Percentiles rank a stretch among this genome's conserved stretches.
Evolutionary conservation across 139 green algal genomes (phyloP).

Genomic region (Micromonas pusilla): DNA sequence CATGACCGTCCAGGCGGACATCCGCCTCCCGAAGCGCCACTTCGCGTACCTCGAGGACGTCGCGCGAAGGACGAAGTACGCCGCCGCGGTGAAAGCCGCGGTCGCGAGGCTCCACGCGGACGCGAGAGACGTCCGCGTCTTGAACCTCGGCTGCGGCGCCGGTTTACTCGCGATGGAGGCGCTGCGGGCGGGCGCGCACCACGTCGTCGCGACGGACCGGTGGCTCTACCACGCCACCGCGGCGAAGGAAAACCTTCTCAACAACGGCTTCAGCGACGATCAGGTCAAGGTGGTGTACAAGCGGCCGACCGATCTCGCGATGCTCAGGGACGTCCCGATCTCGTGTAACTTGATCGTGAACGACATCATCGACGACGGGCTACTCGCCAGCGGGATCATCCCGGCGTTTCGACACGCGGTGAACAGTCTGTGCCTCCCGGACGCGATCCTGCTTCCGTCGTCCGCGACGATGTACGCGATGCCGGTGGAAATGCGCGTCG

Average conservation of each 20-base stretch:
- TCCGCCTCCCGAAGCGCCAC: slow-evolving; percentile 41
- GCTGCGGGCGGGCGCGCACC: slow-evolving; percentile 56
- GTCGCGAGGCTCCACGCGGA: slow-evolving; percentile 34
- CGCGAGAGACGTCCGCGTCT: slow-evolving; percentile 55
- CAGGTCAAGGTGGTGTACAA: slow-evolving; percentile 56
- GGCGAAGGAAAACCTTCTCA: slow-evolving; percentile 52
- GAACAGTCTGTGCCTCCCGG: slow-evolving; percentile 44
- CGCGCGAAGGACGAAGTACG: slow-evolving; percentile 31
- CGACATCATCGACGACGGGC: slow-evolving; percentile 63
- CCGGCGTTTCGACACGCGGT: slow-evolving; percentile 50
- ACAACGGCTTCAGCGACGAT: slow-evolving; percentile 45
- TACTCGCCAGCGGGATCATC: slow-evolving; percentile 58
- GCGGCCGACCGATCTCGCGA: slow-evolving; percentile 56
- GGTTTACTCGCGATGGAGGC: slow-evolving; percentile 56
- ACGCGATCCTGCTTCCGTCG: slow-evolving; percentile 54
- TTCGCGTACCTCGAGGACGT: slow-evolving; percentile 46
- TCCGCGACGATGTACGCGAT: slow-evolving; percentile 58
- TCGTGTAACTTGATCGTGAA: slow-evolving; percentile 59
- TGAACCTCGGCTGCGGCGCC: slow-evolving; percentile 49
- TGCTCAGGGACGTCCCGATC: slow-evolving; percentile 54
- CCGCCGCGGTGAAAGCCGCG: slow-evolving; percentile 41
- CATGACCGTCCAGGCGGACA: slow-evolving; percentile 60
- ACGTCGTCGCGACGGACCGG: slow-evolving; percentile 65
- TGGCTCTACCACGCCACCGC: slow-evolving; percentile 70
- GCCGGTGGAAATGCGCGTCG: slow-evolving; percentile 48